Conservation (phyloP, 2,329 filamentous ascomycete species). For the Phyllosticta citriasiana region DNA sequence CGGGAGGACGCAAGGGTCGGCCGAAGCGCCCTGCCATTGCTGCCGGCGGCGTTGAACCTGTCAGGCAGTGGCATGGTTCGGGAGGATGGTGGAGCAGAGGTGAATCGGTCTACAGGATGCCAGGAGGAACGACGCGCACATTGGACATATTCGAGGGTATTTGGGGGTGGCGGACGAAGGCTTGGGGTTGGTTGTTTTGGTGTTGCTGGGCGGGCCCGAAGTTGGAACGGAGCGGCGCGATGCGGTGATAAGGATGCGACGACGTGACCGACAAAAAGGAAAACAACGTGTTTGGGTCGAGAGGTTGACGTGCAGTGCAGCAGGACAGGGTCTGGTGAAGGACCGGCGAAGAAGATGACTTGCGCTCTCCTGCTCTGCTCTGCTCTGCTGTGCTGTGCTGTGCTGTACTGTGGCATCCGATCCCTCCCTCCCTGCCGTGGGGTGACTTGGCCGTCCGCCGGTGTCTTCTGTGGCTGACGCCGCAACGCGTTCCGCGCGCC, state of each 20-base stretch:
- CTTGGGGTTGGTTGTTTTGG: constrained; percentile 9
- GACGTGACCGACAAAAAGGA: background rate
- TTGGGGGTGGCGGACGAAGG: background rate
- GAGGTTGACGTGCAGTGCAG: background rate
- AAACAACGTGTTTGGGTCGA: background rate
- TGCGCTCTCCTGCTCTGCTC: background rate
- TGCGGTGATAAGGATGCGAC: background rate
- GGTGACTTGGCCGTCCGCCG: background rate
- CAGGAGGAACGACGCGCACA: constrained; percentile 6
- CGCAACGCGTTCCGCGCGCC: background rate
- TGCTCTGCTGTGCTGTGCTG: too few species aligned
- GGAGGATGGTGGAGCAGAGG: constrained; percentile 1
- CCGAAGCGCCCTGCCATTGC: constrained; percentile 51
- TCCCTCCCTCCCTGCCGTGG: background rate
- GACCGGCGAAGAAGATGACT: background rate
- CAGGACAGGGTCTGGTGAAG: background rate
- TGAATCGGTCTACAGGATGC: constrained; percentile 6
- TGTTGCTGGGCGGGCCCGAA: constrained; percentile 5
- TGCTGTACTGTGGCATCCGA: background rate
- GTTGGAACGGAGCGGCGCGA: background rate
- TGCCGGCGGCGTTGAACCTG: constrained; percentile 32
- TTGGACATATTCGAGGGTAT: constrained; percentile 7
- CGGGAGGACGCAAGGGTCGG: constrained; percentile 58
- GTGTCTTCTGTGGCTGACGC: background rate
- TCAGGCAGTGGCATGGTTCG: constrained; percentile 25